These are phyloP conservation scores for Fusarium sp. DNA, from an alignment of 2,329 filamentous ascomycete genomes.

Conservation along the genomic window DNA sequence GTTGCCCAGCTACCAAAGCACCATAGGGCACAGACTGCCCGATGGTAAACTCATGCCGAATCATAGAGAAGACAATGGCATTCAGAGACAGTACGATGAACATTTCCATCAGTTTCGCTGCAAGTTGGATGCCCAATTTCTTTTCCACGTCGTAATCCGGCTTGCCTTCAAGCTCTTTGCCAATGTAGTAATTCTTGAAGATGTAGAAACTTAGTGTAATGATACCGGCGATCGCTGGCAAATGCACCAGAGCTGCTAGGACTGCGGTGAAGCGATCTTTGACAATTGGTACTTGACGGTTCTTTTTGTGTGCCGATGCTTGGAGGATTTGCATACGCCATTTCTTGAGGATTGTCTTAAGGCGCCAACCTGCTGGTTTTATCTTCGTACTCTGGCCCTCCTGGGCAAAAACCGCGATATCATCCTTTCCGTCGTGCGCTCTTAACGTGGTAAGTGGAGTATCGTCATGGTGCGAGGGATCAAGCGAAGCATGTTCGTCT, in stretches of 20 bases:
- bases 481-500: constrained; percentile 14
- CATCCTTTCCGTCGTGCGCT: not conserved
- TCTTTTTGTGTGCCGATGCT: constrained; percentile 5
- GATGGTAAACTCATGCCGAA: constrained; percentile 33
- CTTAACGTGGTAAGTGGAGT: not conserved
- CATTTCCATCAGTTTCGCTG: constrained; percentile 40
- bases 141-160: constrained; percentile 35
- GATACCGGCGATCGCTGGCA: constrained; percentile 35
- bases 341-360: constrained; percentile 34
- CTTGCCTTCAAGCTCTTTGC: constrained; percentile 37
- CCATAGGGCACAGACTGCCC: constrained; percentile 36
- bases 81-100: constrained; percentile 38
- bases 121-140: constrained; percentile 38
- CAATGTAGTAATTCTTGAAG: constrained; percentile 41
- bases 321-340: constrained; percentile 30
- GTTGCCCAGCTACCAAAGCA: constrained; percentile 35
- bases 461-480: not conserved
- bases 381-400: not conserved
- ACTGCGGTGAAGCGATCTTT: constrained; percentile 35
- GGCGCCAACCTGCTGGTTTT: constrained; percentile 23
- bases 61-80: constrained; percentile 35
- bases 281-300: constrained; percentile 29
- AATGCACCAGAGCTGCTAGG: constrained; percentile 28
- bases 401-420: not conserved
- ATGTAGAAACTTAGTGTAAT: constrained; percentile 37